Base-by-base conservation (phyloP, 1,284 basidiomycete species). In the Fistulinella cinereoalba region DNA sequence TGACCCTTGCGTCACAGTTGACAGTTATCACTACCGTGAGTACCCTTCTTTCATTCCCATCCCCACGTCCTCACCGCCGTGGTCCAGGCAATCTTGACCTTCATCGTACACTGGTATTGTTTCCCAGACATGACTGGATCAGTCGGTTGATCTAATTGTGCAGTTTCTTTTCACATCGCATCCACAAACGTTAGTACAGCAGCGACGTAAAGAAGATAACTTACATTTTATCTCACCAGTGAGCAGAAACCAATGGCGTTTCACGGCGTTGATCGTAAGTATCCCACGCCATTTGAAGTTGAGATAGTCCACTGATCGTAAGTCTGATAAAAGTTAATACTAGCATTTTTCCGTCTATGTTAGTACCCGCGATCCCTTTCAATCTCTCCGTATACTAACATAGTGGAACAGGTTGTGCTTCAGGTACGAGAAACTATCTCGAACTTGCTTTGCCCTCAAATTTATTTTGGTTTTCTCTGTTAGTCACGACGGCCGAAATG, bases 11-110 rank as follows among this genome's bases (percentile, higher is more conserved):
- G 12, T 41, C 16, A 7, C 5, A 80, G 78, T 47, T 76, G 34
- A 75, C 76, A 4, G 70, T 77, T 23, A 65, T 68, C 12, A 57
- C 61, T 28, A 80, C 78, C 8, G 76, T 74, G 58, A 55, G 66
- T 33, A 19, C 7, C 4, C 10, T 12, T 3, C 29, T 12, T 37
- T 28, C 4, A 27, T n/a, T 32, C 34, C 29, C 41, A 15, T 4
- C 9, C 21, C 16, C 4, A n/a, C 19, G 18, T 6, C 9, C 39
- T 46, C 25, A 54, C 15, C 36, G 2, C 15, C 15, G n/a, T 1
- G 4, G 0, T 28, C 39, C 60, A 73, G 76, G 64, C 65, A 9
- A 34, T 60, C 29, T 40, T 67, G 15, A 67, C 65, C 5, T 65
- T 67, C 27, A 60, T 64, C 10, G 65, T 66, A 11, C 65, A 66